Base-by-base conservation (phyloP, 192 early-diverging fungal genomes). In the Entomortierella beljakovae region DNA sequence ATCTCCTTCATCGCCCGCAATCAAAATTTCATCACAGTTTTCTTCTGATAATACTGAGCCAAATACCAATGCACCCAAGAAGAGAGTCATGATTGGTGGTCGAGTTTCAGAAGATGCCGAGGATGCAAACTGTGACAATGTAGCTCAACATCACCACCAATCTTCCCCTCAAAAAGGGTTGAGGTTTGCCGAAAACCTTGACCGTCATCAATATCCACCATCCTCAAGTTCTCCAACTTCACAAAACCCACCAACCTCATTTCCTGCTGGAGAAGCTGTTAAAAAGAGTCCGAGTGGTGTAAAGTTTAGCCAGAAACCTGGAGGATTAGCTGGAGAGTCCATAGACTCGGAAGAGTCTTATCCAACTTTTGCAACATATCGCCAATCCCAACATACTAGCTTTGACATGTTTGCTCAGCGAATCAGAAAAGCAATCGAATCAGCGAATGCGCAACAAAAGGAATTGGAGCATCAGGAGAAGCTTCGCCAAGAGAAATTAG, bases 331-430 rank as follows among this genome's bases (percentile, higher is more conserved):
- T 25, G 55, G 61, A 5, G 71, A 76, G 8, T 61, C 60, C 0
- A 49, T 32, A 5, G 37, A 56, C 10, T 68, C 53, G 20, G 54
- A 53, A 3, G 42, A 38, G 0, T 59, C 23, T 15, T 77, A 77
- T 20, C 73, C 73, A 15, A 68, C 73, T 2, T 77, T 57, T 68
- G 73, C 73, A 20, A 46, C 52, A 8, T 77, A 77, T 50, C 66
- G 73, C 0, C 73, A 68, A 23, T 9, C 58, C 3, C 73, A 64
- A 33, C 59, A 77, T 33, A 51, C 65, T 23, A 57, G 63, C 34
- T 77, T 77, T 52, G 66, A 76, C 34, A 66, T 53, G 1, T 77
- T 77, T 33, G 53, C 73, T 3, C 59, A 68, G 37, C 26, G 66
- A 33, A 77, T 77, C 22, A 35, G 66, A 9, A 53, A 38, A 32